Percentiles rank a stretch among this genome's conserved stretches.
phyloP scores from a whole-genome alignment of 495 filamentous ascomycete genomes.

The Penicillium manginii region DNA sequence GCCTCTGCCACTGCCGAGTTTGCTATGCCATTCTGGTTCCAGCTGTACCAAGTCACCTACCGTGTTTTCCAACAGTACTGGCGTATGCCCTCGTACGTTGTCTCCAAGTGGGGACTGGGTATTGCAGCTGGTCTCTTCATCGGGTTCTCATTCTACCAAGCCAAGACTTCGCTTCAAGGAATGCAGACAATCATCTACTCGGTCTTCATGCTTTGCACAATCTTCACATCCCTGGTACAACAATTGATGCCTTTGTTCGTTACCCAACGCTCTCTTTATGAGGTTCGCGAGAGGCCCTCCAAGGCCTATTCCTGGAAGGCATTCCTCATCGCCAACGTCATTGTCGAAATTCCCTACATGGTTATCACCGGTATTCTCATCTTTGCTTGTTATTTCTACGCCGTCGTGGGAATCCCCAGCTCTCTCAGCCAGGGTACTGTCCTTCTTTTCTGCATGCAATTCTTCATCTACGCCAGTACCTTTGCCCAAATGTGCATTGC shows the following conservation, averaged over 20 bases:
- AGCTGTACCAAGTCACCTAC: conserved; percentile 49
- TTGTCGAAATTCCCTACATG: conserved; percentile 50
- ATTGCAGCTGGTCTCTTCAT: conserved; percentile 59
- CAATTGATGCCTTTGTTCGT: conserved; percentile 71
- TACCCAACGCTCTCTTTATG: conserved; percentile 63
- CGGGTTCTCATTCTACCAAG: conserved; percentile 59
- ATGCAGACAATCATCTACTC: conserved; percentile 60
- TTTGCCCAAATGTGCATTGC: conserved; percentile 63
- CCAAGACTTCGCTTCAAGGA: conserved; percentile 48
- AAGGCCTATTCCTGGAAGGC: conserved; percentile 74
- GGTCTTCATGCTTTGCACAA: conserved; percentile 63
- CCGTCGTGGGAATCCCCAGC: conserved; percentile 42
- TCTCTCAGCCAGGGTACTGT: conserved; percentile 53
- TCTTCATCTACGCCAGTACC: conserved; percentile 51
- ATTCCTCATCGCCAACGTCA: conserved; percentile 65
- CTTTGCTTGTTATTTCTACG: conserved; percentile 55
- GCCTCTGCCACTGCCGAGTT: conserved; percentile 36
- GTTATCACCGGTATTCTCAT: conserved; percentile 24
- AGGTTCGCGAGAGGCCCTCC: conserved; percentile 66
- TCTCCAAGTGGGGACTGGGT: conserved; percentile 37
- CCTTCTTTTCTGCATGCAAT: conserved; percentile 53
- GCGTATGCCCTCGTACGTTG: conserved; percentile 57
- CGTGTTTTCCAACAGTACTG: conserved; percentile 57
- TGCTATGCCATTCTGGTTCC: conserved; percentile 52
- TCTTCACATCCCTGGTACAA: conserved; percentile 55